phyloP scores from a whole-genome alignment of 1,139 yeast species.

The Magnusiomyces suaveolens region DNA sequence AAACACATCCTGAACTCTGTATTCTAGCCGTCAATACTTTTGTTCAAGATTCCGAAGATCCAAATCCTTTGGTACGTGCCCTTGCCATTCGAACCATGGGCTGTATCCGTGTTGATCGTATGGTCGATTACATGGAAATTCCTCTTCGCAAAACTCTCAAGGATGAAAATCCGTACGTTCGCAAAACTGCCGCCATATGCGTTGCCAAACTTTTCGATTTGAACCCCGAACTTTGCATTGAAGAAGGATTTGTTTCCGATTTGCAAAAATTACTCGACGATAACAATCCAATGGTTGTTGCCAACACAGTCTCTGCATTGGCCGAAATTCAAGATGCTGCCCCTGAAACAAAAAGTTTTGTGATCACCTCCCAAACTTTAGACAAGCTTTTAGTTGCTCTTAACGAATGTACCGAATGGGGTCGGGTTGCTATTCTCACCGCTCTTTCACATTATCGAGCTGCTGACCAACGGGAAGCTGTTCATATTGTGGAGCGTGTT shows the following conservation, averaged over 20 bases:
- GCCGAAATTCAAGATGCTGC: constrained; percentile 72
- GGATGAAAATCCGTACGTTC: constrained; percentile 93
- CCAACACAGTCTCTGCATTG: constrained; percentile 81
- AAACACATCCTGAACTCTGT: constrained; percentile 89
- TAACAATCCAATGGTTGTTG: constrained; percentile 87
- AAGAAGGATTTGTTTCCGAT: constrained; percentile 72
- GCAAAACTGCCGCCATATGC: constrained; percentile 96
- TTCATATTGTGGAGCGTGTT: constrained; percentile 80
- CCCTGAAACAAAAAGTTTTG: constrained; percentile 41
- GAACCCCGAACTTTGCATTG: constrained; percentile 70
- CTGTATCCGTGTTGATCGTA: constrained; percentile 87
- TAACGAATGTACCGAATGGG: constrained; percentile 99
- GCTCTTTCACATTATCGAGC: constrained; percentile 63
- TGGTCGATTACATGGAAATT: constrained; percentile 88
- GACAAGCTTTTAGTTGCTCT: constrained; percentile 68
- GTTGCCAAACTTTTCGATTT: constrained; percentile 92
- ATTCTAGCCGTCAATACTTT: constrained; percentile 95
- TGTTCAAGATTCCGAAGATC: constrained; percentile 89
- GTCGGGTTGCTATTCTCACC: constrained; percentile 78
- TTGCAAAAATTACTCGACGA: constrained; percentile 68
- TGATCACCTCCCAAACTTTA: constrained; percentile 40
- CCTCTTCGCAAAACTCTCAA: constrained; percentile 76
- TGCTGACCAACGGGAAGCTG: constrained; percentile 57
- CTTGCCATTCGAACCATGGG: constrained; percentile 98
- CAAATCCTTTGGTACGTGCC: constrained; percentile 91